Conservation (phyloP, 2,329 filamentous ascomycete species). For the Westerdykella sp. region DNA sequence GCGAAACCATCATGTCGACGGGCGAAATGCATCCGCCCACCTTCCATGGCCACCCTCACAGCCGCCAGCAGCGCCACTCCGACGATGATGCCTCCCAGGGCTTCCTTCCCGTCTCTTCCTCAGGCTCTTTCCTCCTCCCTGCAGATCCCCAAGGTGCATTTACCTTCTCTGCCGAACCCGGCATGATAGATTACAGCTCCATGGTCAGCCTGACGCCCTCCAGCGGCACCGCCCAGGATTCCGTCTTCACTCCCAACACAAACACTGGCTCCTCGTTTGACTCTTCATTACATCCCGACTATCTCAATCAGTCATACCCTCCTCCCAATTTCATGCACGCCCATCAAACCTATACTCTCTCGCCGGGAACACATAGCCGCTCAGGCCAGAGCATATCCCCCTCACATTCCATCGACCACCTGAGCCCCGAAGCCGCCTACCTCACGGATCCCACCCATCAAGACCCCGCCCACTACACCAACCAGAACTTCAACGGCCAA, state of each 20-base stretch:
- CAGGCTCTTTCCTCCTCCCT: conserved; percentile 22
- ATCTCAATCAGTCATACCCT: conserved; percentile 26
- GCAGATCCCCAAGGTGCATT: conserved; percentile 29
- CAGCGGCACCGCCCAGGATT: conserved; percentile 21
- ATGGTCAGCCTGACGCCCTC: conserved; percentile 19
- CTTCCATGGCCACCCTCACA: conserved; percentile 24
- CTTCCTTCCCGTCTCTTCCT: conserved; percentile 15
- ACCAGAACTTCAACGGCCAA: conserved; percentile 26
- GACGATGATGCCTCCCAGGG: conserved; percentile 25
- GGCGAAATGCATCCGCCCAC: conserved; percentile 31
- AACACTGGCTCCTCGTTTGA: conserved; percentile 28
- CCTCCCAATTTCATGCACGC: conserved; percentile 23
- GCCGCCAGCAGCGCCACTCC: conserved; percentile 30
- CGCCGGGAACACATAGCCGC: conserved; percentile 23
- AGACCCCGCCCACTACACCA: conserved; percentile 28
- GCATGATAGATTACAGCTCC: conserved; percentile 28
- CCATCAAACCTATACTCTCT: conserved; percentile 23
- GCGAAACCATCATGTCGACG: conserved; percentile 20
- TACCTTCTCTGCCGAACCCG: conserved; percentile 31
- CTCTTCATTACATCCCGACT: conserved; percentile 30
- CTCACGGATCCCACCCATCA: conserved; percentile 29
- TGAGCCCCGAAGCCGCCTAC: conserved; percentile 33
- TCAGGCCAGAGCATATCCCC: conserved; percentile 32
- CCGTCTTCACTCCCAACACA: conserved; percentile 25
- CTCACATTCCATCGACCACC: conserved; percentile 34